Base-by-base conservation (phyloP, 2,329 filamentous ascomycete species). In the Ascochyta pisi region DNA sequence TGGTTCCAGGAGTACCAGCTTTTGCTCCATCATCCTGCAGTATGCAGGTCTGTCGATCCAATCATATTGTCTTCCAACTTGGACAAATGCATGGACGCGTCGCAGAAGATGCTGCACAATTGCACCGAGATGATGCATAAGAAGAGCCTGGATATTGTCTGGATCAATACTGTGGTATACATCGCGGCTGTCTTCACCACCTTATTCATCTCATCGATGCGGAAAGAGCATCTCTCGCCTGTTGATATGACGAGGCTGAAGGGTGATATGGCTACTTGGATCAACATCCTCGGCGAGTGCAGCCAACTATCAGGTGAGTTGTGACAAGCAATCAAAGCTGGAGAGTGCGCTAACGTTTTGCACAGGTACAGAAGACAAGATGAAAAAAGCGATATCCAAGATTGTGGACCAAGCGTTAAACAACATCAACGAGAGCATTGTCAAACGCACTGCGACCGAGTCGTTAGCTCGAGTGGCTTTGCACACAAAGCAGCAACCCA, bases 81-180 rank as follows among this genome's bases (percentile, higher is more conserved):
- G 4, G 76, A 80, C 56, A 73, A 89, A 39, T 91, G 89, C 69
- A 83, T 91, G 31, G 83, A 87, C 44, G 85, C 85, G 9, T 84
- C 88, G 6, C 81, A 83, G 42, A 83, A 87, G 58, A 85, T 92
- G 75, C 78, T 93, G 3, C 78, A 80, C 22, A 81, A 83, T 24
- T 84, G 87, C 6, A 79, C 81, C 22, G 79, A 85, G 49, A 75
- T 93, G 43, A 83, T 85, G 54, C 82, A 81, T 62, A 79, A 87
- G 54, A 90, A 89, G 67, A 86, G 86, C 40, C 77, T 93, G 4
- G 90, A 94, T 67, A 90, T 89, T 1, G 91, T 89, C 1, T 93
- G 90, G 89, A 89, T 90, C 65, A 88, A 89, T 43, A 82, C 86
- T 44, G 87, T 89, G 0, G 83, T 90, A 6, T 91, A 90, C 67